phyloP scores from a whole-genome alignment of 768 basidiomycete species.

The Boletus eberwhitei region DNA sequence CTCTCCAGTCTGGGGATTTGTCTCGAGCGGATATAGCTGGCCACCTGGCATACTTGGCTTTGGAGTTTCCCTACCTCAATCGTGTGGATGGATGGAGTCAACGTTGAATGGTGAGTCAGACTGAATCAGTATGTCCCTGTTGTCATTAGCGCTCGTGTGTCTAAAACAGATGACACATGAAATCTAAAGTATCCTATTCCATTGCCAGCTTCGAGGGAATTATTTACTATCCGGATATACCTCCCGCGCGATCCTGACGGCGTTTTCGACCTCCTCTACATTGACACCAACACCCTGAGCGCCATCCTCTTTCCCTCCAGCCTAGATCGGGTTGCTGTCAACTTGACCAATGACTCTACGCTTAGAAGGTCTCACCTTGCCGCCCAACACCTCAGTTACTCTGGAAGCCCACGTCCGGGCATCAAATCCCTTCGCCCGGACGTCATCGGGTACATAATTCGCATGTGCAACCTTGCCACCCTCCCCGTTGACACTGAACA shows the following conservation, averaged over 20 bases:
- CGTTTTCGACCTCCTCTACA: slow-evolving; percentile 60
- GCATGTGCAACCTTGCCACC: slow-evolving; percentile 80
- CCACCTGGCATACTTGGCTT: slow-evolving; percentile 12
- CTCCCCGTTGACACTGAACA: slow-evolving; percentile 75
- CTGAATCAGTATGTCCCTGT: neutral
- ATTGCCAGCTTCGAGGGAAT: neutral
- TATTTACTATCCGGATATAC: slow-evolving; percentile 30
- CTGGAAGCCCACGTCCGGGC: slow-evolving; percentile 85
- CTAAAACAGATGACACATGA: neutral
- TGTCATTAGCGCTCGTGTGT: neutral
- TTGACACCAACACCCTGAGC: slow-evolving; percentile 86
- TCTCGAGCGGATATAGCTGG: slow-evolving; percentile 39
- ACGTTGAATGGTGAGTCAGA: neutral
- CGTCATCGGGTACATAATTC: slow-evolving; percentile 70
- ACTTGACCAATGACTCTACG: neutral
- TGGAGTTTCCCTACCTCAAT: neutral
- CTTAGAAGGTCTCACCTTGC: slow-evolving; percentile 62
- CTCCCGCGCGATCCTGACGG: slow-evolving; percentile 53
- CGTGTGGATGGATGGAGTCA: neutral
- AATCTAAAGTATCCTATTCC: neutral
- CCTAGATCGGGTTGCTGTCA: slow-evolving; percentile 42
- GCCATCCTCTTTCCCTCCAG: slow-evolving; percentile 92
- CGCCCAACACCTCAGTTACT: slow-evolving; percentile 78
- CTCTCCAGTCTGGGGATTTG: slow-evolving; percentile 44
- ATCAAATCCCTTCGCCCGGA: slow-evolving; percentile 66